Conservation (phyloP, 257 asterid species). For the Penstemon davidsonii region DNA sequence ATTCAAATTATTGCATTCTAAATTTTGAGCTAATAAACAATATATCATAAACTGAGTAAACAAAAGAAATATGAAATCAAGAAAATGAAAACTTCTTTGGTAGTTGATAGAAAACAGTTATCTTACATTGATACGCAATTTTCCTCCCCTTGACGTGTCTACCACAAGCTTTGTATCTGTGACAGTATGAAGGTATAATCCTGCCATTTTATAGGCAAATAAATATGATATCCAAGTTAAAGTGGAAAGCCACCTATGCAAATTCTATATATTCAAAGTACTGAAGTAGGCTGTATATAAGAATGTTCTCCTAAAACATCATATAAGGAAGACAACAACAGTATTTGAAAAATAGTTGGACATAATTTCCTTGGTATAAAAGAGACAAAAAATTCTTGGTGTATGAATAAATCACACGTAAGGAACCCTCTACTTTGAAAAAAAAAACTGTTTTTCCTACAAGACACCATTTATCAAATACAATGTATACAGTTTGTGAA, state of each 20-base stretch:
- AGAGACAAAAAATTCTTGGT: not conserved
- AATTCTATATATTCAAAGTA: not conserved
- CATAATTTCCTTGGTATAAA: constrained; percentile 4
- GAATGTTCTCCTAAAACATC: not conserved
- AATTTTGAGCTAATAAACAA: constrained; percentile 2
- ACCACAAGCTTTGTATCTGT: constrained; percentile 86
- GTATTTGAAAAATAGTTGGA: not conserved
- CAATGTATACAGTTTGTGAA: not conserved
- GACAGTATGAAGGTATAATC: constrained; percentile 79
- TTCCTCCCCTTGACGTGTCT: constrained; percentile 96
- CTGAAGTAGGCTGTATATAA: not conserved
- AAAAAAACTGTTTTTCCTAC: not conserved
- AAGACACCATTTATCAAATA: not conserved
- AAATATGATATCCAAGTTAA: constrained; percentile 16
- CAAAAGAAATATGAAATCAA: not conserved
- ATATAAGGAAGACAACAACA: constrained; percentile 4
- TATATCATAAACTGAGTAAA: constrained; percentile 24
- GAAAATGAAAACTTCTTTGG: constrained; percentile 14
- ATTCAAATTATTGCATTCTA: not conserved
- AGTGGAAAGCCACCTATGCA: constrained; percentile 7
- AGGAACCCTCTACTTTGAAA: not conserved
- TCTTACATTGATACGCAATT: constrained; percentile 77
- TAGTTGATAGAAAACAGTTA: constrained; percentile 21
- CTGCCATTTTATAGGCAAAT: constrained; percentile 53
- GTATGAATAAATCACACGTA: not conserved